Evolutionary conservation across 768 basidiomycete genomes (phyloP).

Genomic region (Ephemerocybe angulata): DNA sequence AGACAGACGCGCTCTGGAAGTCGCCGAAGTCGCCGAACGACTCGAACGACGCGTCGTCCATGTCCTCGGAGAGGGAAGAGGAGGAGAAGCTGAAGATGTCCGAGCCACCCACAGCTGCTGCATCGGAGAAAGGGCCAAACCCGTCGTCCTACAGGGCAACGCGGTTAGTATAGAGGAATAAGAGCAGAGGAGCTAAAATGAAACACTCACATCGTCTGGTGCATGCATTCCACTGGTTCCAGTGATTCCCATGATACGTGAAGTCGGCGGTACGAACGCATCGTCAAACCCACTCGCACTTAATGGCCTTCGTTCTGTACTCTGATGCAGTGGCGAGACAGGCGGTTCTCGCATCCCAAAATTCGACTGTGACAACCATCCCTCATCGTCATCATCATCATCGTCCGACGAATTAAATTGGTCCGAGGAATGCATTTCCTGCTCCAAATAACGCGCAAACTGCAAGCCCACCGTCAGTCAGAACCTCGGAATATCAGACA

Average conservation of each 20-base stretch:
- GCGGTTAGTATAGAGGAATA: conserved; percentile 1
- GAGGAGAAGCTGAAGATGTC: conserved; percentile 60
- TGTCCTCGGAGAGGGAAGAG: conserved; percentile 56
- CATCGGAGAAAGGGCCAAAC: conserved; percentile 82
- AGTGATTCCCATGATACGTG: conserved; percentile 43
- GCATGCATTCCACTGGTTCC: conserved; percentile 33
- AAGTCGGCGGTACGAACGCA: neutral
- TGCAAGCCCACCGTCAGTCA: conserved; percentile 23
- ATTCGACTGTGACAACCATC: conserved; percentile 77
- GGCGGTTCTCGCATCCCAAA: conserved; percentile 55
- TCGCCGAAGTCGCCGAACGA: conserved; percentile 81
- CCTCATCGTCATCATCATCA: conserved; percentile 76
- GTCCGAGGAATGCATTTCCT: conserved; percentile 66
- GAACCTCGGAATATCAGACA: conserved; percentile 8
- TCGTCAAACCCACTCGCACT: conserved; percentile 49
- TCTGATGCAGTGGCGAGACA: conserved; percentile 43
- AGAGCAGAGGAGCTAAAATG: conserved; percentile 24
- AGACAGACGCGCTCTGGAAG: conserved; percentile 50
- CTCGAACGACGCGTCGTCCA: conserved; percentile 64
- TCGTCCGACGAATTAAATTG: conserved; percentile 37
- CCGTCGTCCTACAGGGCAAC: conserved; percentile 33
- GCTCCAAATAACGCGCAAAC: conserved; percentile 79
- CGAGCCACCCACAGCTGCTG: conserved; percentile 40
- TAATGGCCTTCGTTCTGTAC: conserved; percentile 41
- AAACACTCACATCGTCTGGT: neutral